These are phyloP conservation scores for Zea luxurians DNA, from an alignment of 176 grass and related monocot species.

Conservation along the genomic window DNA sequence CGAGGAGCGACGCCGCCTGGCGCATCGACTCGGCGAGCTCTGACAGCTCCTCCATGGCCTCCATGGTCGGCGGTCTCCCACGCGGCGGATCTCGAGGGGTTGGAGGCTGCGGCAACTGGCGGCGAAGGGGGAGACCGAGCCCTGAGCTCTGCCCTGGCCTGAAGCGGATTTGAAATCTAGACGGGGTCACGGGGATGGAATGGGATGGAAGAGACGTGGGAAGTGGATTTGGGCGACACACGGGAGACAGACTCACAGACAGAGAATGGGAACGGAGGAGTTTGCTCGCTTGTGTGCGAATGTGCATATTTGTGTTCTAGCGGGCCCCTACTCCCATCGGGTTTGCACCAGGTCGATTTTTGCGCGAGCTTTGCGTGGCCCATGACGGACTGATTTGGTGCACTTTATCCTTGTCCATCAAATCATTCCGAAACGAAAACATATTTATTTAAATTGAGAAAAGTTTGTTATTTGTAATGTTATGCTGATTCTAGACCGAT, in stretches of 20 bases:
- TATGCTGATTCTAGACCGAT: no score
- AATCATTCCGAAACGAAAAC: no score
- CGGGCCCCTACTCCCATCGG: no score
- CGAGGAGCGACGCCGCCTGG: constrained; percentile 88
- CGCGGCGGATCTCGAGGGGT: constrained; percentile 25
- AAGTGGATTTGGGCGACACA: constrained; percentile 14
- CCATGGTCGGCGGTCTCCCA: constrained; percentile 45
- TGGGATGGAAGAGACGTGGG: constrained; percentile 8
- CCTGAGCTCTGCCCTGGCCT: neutral
- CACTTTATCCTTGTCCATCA: no score
- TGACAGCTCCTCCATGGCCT: constrained; percentile 82
- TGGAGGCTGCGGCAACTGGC: neutral
- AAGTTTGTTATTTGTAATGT: no score
- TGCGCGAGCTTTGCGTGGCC: no score
- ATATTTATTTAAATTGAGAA: no score
- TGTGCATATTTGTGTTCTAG: no score
- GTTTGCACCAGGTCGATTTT: neutral
- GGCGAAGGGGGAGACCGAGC: constrained; percentile 32
- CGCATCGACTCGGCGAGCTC: constrained; percentile 81
- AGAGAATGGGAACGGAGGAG: no score
- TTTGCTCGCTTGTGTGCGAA: no score
- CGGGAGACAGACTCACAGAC: no score
- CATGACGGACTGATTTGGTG: no score
- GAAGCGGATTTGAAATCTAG: constrained; percentile 55
- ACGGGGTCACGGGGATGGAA: neutral